phyloP scores from a whole-genome alignment of 345 rosid genomes.

The Anastatica hierochuntica region DNA sequence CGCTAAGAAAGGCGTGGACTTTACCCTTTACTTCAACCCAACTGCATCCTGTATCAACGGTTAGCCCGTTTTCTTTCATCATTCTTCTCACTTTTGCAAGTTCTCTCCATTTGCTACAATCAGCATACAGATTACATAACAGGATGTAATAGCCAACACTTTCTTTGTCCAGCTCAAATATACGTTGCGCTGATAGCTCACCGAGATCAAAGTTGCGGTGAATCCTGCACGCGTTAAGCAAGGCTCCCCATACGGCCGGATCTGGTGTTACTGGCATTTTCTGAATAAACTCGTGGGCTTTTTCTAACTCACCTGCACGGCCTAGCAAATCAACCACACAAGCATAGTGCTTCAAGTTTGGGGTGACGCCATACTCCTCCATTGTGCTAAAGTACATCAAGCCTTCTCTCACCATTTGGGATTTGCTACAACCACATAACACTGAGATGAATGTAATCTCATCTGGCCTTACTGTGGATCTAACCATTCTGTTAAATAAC shows the following conservation, averaged over 20 bases:
- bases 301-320: constrained; percentile 55
- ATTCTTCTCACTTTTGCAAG: constrained; percentile 51
- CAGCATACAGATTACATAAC: constrained; percentile 59
- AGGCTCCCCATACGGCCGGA: constrained; percentile 82
- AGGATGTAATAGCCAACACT: constrained; percentile 66
- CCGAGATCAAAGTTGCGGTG: constrained; percentile 49
- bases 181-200: constrained; percentile 46
- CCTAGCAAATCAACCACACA: constrained; percentile 85
- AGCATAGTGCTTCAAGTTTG: constrained; percentile 69
- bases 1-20: constrained; percentile 71
- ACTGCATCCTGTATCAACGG: constrained; percentile 78
- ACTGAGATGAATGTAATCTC: constrained; percentile 64
- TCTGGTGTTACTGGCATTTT: constrained; percentile 60
- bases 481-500: constrained; percentile 50
- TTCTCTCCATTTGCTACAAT: constrained; percentile 54
- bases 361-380: constrained; percentile 47
- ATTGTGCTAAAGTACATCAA: constrained; percentile 47
- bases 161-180: constrained; percentile 47
- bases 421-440: constrained; percentile 71
- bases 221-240: constrained; percentile 66
- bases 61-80: constrained; percentile 57
- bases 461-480: constrained; percentile 51
- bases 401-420: constrained; percentile 64
- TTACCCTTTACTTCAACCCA: constrained; percentile 73
- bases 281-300: constrained; percentile 51